A percentile compares a stretch with the other conserved stretches of the same genome.
These are phyloP conservation scores for Globisporangium paddicum DNA, from an alignment of 352 stramenopile species.

Conservation along the genomic window DNA sequence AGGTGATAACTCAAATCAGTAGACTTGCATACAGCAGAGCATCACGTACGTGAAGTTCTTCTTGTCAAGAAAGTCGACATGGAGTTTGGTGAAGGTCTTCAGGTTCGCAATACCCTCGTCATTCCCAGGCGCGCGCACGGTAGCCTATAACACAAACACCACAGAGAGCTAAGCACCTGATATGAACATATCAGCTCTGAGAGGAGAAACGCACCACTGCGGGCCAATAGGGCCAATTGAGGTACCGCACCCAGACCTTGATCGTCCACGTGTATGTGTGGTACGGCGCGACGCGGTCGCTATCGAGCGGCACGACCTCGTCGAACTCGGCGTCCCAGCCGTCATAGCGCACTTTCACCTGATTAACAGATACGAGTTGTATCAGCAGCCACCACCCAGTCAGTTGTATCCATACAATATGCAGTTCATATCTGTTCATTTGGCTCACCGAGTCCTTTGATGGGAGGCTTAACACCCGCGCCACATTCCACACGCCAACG, in stretches of 20 bases:
- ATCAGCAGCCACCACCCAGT: not conserved
- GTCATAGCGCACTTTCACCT: conserved; percentile 70
- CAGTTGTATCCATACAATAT: not conserved
- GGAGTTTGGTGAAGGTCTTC: conserved; percentile 25
- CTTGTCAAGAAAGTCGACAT: conserved; percentile 56
- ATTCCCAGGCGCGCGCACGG: conserved; percentile 50
- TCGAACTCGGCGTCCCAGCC: conserved; percentile 54
- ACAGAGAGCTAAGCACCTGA: not conserved
- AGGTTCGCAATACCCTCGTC: conserved; percentile 34
- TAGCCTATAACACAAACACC: conserved; percentile 35
- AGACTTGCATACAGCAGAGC: not conserved
- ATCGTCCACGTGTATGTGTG: conserved; percentile 75
- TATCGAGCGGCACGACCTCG: conserved; percentile 55
- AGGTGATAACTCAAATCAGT: not conserved
- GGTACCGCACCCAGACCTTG: conserved; percentile 79
- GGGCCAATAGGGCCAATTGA: conserved; percentile 75
- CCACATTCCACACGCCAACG: conserved; percentile 16
- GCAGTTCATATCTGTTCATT: not conserved
- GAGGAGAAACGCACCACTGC: conserved; percentile 36
- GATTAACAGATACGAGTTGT: not conserved
- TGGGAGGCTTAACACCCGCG: conserved; percentile 11
- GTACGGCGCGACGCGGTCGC: conserved; percentile 57
- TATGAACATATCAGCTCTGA: not conserved
- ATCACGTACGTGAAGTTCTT: conserved; percentile 22
- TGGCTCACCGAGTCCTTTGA: conserved; percentile 5